Evolutionary conservation across 345 rosid species (phyloP).

Genomic region (Balakata baccata): DNA sequence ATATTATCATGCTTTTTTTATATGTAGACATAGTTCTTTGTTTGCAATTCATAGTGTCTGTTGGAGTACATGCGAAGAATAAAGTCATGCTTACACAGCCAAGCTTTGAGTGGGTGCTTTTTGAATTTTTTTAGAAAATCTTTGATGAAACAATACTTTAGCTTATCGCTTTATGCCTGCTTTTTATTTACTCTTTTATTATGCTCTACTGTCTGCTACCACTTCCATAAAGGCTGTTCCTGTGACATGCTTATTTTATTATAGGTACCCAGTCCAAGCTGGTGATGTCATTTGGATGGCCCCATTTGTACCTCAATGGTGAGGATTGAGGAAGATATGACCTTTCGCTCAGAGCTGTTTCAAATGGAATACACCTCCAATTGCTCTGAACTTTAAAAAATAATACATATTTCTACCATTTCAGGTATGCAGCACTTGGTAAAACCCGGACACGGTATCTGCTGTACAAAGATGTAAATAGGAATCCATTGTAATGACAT

Average conservation of each 20-base stretch:
- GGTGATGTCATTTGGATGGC: constrained; percentile 99
- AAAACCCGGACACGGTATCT: constrained; percentile 60
- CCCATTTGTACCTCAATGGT: constrained; percentile 95
- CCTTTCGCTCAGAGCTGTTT: neutral
- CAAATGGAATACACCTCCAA: constrained; percentile 3
- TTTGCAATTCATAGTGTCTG: neutral
- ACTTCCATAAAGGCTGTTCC: constrained; percentile 11
- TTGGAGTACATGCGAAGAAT: neutral
- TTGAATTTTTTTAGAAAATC: constrained; percentile 1
- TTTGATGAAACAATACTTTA: constrained; percentile 5
- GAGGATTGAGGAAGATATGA: constrained; percentile 21
- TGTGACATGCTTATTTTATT: constrained; percentile 9
- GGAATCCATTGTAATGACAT: constrained; percentile 47
- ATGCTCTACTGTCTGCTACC: neutral
- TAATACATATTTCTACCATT: constrained; percentile 11
- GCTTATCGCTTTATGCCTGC: constrained; percentile 4
- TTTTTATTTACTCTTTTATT: neutral
- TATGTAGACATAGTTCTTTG: neutral
- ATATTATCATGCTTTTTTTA: neutral
- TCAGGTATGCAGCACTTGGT: constrained; percentile 88
- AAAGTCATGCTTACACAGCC: neutral
- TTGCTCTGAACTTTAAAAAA: constrained; percentile 3
- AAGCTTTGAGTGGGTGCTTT: constrained; percentile 5
- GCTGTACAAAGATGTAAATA: constrained; percentile 82
- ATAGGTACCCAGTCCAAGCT: constrained; percentile 89